These are phyloP conservation scores for Elaeagnus macrophylla DNA, from an alignment of 306 rosid genomes.

Conservation along the genomic window DNA sequence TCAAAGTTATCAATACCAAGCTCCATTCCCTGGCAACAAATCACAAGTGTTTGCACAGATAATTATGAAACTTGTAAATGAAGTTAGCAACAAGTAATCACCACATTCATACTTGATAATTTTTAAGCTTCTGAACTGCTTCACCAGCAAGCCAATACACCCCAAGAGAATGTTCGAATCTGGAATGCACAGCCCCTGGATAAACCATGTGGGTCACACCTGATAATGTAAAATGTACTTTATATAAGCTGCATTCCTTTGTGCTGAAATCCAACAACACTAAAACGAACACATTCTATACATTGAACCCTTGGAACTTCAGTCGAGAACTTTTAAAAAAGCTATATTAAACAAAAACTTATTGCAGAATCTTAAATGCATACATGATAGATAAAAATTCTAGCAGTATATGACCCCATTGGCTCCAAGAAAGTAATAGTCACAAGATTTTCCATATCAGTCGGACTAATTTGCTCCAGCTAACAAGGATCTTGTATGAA, in stretches of 20 bases:
- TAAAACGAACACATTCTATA: too few species aligned
- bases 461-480: too few species aligned
- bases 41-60: conserved; percentile 4
- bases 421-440: too few species aligned
- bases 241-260: too few species aligned
- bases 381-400: too few species aligned
- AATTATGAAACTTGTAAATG: not conserved
- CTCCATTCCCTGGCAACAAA: conserved; percentile 61
- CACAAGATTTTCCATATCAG: too few species aligned
- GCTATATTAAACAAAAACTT: too few species aligned
- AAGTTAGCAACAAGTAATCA: conserved; percentile 5
- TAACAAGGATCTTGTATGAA: too few species aligned
- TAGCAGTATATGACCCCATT: too few species aligned
- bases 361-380: too few species aligned
- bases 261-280: too few species aligned
- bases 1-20: conserved; percentile 76
- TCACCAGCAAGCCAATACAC: conserved; percentile 91
- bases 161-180: conserved; percentile 95
- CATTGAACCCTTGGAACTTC: not conserved
- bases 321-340: too few species aligned
- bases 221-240: conserved; percentile 30
- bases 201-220: conserved; percentile 73
- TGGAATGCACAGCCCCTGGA: conserved; percentile 88
- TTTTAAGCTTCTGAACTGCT: conserved; percentile 58
- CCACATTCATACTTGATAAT: conserved; percentile 41